A percentile compares a stretch with the other conserved stretches of the same genome.
Evolutionary conservation across 768 basidiomycete genomes (phyloP).

Genomic region (Boletus rubropictus): DNA sequence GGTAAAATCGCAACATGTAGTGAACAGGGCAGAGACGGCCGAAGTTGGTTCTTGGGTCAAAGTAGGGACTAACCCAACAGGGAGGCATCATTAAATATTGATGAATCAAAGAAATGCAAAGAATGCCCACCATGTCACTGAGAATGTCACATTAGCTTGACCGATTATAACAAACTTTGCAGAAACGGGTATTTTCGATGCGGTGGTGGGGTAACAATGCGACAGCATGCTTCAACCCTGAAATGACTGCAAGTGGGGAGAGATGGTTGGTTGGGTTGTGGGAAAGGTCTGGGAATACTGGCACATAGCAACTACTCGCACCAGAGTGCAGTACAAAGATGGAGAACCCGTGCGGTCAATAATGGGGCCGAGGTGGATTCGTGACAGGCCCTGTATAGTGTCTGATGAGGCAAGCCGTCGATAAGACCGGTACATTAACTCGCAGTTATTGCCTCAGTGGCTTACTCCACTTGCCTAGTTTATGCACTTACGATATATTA

Average conservation of each 20-base stretch:
- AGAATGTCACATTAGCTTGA: background rate
- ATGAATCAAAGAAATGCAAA: background rate
- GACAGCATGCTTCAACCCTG: background rate
- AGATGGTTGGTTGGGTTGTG: conserved; percentile 1
- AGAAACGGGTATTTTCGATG: background rate
- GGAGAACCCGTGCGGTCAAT: background rate
- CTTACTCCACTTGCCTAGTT: conserved; percentile 7
- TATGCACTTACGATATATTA: background rate
- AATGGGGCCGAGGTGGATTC: no score
- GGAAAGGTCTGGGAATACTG: background rate
- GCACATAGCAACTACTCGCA: background rate
- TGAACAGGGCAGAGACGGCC: background rate
- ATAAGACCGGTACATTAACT: background rate
- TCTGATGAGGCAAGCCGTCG: background rate
- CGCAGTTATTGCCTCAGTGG: background rate
- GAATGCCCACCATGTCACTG: background rate
- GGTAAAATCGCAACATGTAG: background rate
- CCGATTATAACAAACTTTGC: background rate
- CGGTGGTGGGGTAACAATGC: background rate
- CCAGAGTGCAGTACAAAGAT: background rate
- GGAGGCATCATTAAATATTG: background rate
- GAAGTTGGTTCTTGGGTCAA: background rate
- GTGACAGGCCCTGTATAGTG: no score
- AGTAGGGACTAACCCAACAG: background rate
- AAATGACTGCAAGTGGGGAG: background rate